Conservation (phyloP, 2,329 filamentous ascomycete species). For the Paracamarosporium sp. region DNA sequence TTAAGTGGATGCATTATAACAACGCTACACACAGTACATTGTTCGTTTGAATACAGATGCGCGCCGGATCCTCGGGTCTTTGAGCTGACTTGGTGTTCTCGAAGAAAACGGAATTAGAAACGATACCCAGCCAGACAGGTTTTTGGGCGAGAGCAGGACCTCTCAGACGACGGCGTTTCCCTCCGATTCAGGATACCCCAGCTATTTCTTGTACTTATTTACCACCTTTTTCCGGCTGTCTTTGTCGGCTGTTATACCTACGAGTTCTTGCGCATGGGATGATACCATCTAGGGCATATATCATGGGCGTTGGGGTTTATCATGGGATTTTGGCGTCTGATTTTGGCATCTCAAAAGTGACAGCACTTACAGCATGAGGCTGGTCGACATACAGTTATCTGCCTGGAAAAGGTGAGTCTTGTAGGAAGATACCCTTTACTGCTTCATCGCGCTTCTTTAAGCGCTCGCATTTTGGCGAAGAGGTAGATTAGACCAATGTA, state of each 20-base stretch:
- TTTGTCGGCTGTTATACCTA: not conserved
- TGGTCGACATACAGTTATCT: not conserved
- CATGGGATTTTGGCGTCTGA: not conserved
- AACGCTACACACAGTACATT: not conserved
- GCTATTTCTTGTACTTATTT: not conserved
- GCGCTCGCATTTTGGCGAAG: not conserved
- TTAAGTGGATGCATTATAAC: not conserved
- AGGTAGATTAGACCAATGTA: not conserved
- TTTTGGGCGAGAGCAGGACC: slow-evolving; percentile 11
- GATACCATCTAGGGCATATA: slow-evolving; percentile 3
- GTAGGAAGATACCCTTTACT: not conserved
- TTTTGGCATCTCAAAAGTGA: not conserved
- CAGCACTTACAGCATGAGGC: not conserved
- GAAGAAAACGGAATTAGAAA: not conserved
- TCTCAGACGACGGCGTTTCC: slow-evolving; percentile 3
- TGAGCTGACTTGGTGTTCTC: not conserved
- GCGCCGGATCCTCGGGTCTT: not conserved
- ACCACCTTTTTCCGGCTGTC: not conserved
- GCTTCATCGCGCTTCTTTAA: not conserved
- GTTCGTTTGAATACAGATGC: not conserved
- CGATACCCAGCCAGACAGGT: slow-evolving; percentile 13
- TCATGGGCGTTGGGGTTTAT: not conserved
- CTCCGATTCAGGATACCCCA: slow-evolving; percentile 14
- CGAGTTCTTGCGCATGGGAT: not conserved
- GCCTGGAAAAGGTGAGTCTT: not conserved